Evolutionary conservation across 2,329 filamentous ascomycete genomes (phyloP).

Genomic region (Golovinomyces cichoracearum): DNA sequence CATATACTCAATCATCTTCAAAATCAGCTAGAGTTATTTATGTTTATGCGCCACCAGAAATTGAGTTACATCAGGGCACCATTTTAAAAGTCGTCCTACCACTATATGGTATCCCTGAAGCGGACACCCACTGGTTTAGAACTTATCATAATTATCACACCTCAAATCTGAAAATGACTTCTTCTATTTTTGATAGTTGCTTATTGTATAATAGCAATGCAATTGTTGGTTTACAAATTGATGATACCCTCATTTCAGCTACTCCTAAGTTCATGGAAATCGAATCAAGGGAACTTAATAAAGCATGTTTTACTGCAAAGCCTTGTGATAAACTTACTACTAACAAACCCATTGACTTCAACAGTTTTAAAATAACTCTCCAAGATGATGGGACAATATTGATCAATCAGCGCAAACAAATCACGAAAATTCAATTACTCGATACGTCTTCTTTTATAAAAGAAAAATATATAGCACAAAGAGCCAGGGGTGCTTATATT

Average conservation of each 20-base stretch:
- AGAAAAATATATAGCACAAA: conserved; percentile 1
- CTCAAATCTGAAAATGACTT: neutral
- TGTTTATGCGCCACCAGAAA: neutral
- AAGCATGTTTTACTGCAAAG: conserved; percentile 1
- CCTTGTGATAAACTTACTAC: neutral
- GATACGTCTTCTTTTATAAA: neutral
- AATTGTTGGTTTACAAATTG: neutral
- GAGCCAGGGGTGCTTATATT: conserved; percentile 2
- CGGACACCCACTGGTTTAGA: neutral
- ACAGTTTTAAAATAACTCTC: neutral
- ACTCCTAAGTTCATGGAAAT: neutral
- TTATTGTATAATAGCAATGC: neutral
- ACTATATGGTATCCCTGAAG: neutral
- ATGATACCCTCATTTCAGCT: neutral
- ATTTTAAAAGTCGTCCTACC: neutral
- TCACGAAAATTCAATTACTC: neutral
- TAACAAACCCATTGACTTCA: neutral
- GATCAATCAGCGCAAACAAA: neutral
- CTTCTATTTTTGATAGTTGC: neutral
- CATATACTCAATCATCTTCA: conserved; percentile 1
- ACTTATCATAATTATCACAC: neutral
- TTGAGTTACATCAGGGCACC: neutral
- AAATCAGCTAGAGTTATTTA: neutral
- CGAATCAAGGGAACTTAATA: neutral
- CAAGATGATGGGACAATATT: neutral